Evolutionary conservation across 2,329 filamentous ascomycete species (phyloP).

Genomic region (Purpureocillium lavendulum): DNA sequence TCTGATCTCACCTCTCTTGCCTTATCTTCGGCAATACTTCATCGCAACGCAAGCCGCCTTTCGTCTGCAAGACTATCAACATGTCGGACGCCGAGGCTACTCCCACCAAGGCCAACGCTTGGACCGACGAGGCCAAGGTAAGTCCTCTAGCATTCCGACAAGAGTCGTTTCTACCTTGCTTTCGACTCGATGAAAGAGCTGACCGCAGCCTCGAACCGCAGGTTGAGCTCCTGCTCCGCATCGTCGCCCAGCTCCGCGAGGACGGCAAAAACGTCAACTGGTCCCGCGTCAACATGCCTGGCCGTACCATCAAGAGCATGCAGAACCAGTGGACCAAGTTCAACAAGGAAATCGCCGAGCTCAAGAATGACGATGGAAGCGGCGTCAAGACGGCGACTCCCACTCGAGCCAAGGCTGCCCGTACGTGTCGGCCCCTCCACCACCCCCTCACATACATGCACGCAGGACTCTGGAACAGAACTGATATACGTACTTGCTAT

Average conservation of each 20-base stretch:
- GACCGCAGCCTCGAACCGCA: slow-evolving; percentile 6
- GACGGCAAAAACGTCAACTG: slow-evolving; percentile 26
- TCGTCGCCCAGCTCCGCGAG: slow-evolving; percentile 23
- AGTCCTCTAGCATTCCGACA: too few species aligned
- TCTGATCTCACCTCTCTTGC: too few species aligned
- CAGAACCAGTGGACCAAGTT: slow-evolving; percentile 28
- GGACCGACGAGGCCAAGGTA: slow-evolving; percentile 30
- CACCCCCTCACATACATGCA: too few species aligned
- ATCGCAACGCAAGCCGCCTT: too few species aligned
- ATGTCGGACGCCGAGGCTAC: slow-evolving; percentile 14
- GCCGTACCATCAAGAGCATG: slow-evolving; percentile 27
- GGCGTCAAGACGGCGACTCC: slow-evolving; percentile 1
- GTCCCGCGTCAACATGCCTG: slow-evolving; percentile 24
- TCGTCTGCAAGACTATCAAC: not conserved
- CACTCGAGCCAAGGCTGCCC: slow-evolving; percentile 10
- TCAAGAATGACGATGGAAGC: slow-evolving; percentile 16
- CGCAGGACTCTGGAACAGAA: not conserved
- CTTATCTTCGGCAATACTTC: too few species aligned
- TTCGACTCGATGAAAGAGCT: not conserved
- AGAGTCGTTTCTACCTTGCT: too few species aligned
- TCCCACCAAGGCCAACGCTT: slow-evolving; percentile 16
- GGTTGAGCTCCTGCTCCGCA: slow-evolving; percentile 26
- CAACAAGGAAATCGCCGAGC: slow-evolving; percentile 24
- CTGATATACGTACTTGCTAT: too few species aligned
- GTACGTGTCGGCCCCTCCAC: too few species aligned